Base-by-base conservation (phyloP, 2,329 filamentous ascomycete species). In the Catunica adiposa region DNA sequence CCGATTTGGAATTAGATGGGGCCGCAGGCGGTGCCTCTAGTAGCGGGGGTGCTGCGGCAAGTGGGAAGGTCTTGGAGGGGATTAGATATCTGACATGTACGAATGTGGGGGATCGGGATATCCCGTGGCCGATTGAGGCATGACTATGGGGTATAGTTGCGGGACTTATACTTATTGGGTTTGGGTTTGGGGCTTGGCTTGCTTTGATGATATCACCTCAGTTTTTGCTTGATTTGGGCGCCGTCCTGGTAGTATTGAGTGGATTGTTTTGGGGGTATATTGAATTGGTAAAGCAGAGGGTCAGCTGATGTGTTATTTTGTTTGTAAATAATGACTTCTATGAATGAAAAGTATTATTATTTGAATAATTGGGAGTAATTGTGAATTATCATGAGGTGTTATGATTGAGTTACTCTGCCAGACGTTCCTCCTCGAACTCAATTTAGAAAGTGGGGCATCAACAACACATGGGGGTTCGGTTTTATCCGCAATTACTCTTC, bases 1-100 rank as follows among this genome's bases (percentile, higher is more conserved):
- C 86, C 64, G 85, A 82, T 54, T 74, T 96, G 11, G 86, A 95
- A 68, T 75, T 94, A 51, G 88, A 94, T 65, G 67, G 87, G 55
- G 73, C 76, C 53, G 66, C 66, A 46, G 67, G 67, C 3, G 71
- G 73, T 42, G 59, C 55, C 40, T 31, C 61, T 25, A 65, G 64
- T 52, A 67, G 68, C 40, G 64, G 65, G n/a, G 29, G 29, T 26
- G 54, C 26, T 9, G 29, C 23, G 26, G 54, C 26, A 7, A 29
- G 48, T n/a, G 66, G 67, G 26, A 64, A 68, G 62, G 67, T 63
- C 60, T 72, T 65, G 4, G 71, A 70, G 15, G 66, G 67, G 46
- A 68, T 77, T 53, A 66, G 68, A 11, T 77, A 78, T 60, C 66
- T 78, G 56, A 77, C 74, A 7, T 78, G 75, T 63, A 74, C 70